A percentile compares a stretch with the other conserved stretches of the same genome.
These are phyloP conservation scores for Pichia sp. DNA, from an alignment of 1,139 yeast species.

Conservation along the genomic window DNA sequence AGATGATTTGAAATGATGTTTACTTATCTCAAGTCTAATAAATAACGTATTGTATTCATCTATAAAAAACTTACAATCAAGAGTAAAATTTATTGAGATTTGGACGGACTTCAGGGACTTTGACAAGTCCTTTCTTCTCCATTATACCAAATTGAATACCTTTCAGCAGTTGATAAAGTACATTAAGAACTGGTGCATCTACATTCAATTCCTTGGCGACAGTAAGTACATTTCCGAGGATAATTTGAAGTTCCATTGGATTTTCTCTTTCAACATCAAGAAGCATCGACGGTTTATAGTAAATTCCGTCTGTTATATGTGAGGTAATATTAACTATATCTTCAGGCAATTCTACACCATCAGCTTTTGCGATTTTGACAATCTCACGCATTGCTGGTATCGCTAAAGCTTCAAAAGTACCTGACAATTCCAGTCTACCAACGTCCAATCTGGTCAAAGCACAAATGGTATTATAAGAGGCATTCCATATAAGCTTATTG, in stretches of 20 bases:
- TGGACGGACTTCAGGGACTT: constrained; percentile 27
- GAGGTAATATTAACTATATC: constrained; percentile 33
- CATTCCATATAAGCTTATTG: constrained; percentile 48
- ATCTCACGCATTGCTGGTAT: constrained; percentile 49
- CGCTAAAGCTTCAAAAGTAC: constrained; percentile 37
- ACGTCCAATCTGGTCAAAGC: constrained; percentile 38
- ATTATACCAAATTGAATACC: constrained; percentile 38
- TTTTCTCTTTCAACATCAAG: constrained; percentile 46
- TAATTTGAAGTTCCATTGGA: constrained; percentile 48
- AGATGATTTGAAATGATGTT: constrained; percentile 38
- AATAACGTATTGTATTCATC: background rate
- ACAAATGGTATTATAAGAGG: constrained; percentile 44
- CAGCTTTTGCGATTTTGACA: constrained; percentile 43
- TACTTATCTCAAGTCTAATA: background rate
- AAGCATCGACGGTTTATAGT: constrained; percentile 51
- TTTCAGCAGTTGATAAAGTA: constrained; percentile 34
- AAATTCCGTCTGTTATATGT: constrained; percentile 48
- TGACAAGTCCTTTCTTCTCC: constrained; percentile 33
- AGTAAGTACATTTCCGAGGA: constrained; percentile 45
- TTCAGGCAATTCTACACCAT: constrained; percentile 39
- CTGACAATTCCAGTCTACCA: constrained; percentile 37
- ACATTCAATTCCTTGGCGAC: constrained; percentile 41
- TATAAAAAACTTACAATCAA: constrained; percentile 1
- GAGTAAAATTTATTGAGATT: constrained; percentile 1
- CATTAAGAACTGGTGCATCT: constrained; percentile 37